Conservation (phyloP, 257 asterid species). For the Primulina huaijiensis region DNA sequence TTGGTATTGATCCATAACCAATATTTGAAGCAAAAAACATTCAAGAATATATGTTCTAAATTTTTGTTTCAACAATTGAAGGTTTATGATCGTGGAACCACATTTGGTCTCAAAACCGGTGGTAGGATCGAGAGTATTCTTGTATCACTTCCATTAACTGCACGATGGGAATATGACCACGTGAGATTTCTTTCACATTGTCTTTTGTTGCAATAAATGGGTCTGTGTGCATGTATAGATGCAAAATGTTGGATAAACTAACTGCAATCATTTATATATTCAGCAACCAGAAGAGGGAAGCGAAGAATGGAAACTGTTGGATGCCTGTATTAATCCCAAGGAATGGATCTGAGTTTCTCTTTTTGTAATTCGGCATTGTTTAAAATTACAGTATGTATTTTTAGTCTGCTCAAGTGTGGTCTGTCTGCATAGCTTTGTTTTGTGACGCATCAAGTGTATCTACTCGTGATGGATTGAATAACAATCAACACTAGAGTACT, state of each 20-base stretch:
- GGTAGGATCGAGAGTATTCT: slow-evolving; percentile 99
- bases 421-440: too few species aligned
- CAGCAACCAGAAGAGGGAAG: slow-evolving; percentile 96
- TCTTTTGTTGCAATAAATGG: background rate
- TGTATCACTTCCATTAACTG: slow-evolving; percentile 89
- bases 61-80: slow-evolving; percentile 23
- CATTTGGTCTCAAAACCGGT: slow-evolving; percentile 98
- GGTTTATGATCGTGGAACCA: slow-evolving; percentile 99
- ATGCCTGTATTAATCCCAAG: slow-evolving; percentile 95
- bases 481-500: too few species aligned
- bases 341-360: slow-evolving; percentile 67
- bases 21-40: too few species aligned
- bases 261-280: slow-evolving; percentile 21
- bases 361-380: background rate
- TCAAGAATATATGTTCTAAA: too few species aligned
- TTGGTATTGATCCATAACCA: slow-evolving; percentile 44
- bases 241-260: too few species aligned
- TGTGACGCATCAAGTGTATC: too few species aligned
- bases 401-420: background rate
- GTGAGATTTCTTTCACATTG: slow-evolving; percentile 43
- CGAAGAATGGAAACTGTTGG: slow-evolving; percentile 94
- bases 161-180: slow-evolving; percentile 95
- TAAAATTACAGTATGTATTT: slow-evolving; percentile 6
- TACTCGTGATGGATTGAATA: too few species aligned
- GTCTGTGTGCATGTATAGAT: background rate